Conservation (phyloP, 306 rosid species). For the Dicorynia guianensis region DNA sequence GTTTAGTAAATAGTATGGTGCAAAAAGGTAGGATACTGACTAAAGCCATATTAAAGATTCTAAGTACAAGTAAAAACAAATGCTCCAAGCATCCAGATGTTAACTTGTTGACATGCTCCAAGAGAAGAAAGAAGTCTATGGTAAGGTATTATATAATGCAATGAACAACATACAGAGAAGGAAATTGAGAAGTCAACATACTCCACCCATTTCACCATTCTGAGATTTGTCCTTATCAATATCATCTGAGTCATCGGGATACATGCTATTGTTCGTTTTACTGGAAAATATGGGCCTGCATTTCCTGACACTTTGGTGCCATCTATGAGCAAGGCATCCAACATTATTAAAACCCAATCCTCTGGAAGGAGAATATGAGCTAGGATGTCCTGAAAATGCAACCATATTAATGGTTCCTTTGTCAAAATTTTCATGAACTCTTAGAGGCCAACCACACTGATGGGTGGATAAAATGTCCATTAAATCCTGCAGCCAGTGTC, state of each 20-base stretch:
- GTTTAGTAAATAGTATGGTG: background rate
- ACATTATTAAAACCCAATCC: conserved; percentile 53
- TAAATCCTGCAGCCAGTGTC: conserved; percentile 52
- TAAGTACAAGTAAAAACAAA: conserved; percentile 4
- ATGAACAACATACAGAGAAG: conserved; percentile 32
- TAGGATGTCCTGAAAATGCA: conserved; percentile 56
- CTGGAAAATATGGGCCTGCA: conserved; percentile 57
- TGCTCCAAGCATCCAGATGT: background rate
- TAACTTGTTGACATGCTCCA: background rate
- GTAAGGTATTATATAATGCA: conserved; percentile 24
- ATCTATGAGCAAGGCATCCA: conserved; percentile 48
- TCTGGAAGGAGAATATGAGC: conserved; percentile 52
- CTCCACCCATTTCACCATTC: conserved; percentile 58
- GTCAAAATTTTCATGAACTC: conserved; percentile 62
- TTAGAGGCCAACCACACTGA: conserved; percentile 68
- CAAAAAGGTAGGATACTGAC: conserved; percentile 4
- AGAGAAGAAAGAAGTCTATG: background rate
- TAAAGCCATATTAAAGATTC: conserved; percentile 1
- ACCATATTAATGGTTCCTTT: conserved; percentile 57
- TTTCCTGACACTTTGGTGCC: conserved; percentile 49
- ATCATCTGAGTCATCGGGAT: conserved; percentile 73
- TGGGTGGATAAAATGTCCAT: conserved; percentile 77
- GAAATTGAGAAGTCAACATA: conserved; percentile 48
- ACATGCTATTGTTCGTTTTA: conserved; percentile 45
- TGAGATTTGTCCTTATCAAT: conserved; percentile 50